These are phyloP conservation scores for Trichoderma atrobrunneum DNA, from an alignment of 2,329 filamentous ascomycete species.

Conservation along the genomic window DNA sequence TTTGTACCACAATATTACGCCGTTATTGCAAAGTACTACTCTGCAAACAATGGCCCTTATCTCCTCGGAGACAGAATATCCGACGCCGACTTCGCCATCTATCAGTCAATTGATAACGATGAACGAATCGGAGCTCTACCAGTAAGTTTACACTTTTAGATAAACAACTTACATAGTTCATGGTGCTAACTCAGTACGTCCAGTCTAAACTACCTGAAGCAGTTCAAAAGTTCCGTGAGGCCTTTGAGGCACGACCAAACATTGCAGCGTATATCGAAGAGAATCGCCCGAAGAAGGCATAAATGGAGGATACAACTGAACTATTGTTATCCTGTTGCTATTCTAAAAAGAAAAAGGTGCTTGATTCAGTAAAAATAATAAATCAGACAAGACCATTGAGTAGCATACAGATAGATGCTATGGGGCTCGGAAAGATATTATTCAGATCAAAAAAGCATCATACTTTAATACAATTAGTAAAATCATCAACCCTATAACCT, in stretches of 20 bases:
- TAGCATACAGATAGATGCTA: not conserved
- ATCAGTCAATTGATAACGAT: constrained; percentile 40
- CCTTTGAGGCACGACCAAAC: constrained; percentile 4
- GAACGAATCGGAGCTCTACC: constrained; percentile 32
- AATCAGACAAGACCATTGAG: not conserved
- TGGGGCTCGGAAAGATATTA: not conserved
- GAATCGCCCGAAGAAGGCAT: not conserved
- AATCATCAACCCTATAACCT: not conserved
- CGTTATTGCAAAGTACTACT: constrained; percentile 31
- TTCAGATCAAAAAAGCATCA: not conserved
- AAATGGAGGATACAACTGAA: not conserved
- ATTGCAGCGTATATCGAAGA: constrained; percentile 7
- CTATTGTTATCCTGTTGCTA: not conserved
- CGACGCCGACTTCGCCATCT: constrained; percentile 39
- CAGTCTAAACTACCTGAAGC: not conserved
- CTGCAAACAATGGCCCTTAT: constrained; percentile 32
- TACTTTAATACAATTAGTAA: not conserved
- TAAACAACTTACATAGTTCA: no score
- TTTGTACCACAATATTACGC: constrained; percentile 32
- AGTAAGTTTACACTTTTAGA: constrained; percentile 30
- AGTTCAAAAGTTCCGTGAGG: constrained; percentile 2
- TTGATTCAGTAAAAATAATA: not conserved
- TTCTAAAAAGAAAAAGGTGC: not conserved
- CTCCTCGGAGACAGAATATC: constrained; percentile 37
- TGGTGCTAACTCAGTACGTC: not conserved